Evolutionary conservation across 1,139 yeast species (phyloP).

Genomic region (Arxiozyma heterogenica): DNA sequence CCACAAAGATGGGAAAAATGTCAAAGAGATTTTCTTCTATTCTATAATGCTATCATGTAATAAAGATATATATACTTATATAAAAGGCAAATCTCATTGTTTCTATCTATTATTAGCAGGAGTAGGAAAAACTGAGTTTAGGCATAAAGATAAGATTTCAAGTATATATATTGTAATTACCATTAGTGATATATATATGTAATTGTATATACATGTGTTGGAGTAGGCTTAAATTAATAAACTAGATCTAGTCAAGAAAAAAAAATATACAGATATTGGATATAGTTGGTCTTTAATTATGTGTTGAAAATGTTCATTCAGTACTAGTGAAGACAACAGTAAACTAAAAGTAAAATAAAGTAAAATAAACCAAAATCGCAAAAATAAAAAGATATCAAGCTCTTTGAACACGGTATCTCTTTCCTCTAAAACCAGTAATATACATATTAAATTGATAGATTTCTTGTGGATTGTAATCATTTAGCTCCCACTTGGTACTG

Average conservation of each 20-base stretch:
- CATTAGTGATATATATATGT: background rate
- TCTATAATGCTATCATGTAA: slow-evolving; percentile 46
- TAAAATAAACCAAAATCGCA: too few relatives aligned
- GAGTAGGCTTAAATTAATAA: background rate
- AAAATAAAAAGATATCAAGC: background rate
- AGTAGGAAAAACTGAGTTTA: background rate
- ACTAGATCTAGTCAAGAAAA: background rate
- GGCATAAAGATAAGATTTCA: background rate
- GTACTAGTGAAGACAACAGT: background rate
- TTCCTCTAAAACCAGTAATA: slow-evolving; percentile 88
- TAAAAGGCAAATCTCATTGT: background rate
- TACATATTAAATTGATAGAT: slow-evolving; percentile 86
- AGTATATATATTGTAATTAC: background rate
- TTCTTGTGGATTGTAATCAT: slow-evolving; percentile 85
- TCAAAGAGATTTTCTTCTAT: slow-evolving; percentile 68
- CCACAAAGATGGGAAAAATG: slow-evolving; percentile 96
- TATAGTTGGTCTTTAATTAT: background rate
- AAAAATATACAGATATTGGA: background rate
- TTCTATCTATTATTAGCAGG: background rate
- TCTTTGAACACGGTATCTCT: slow-evolving; percentile 59
- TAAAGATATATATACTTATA: background rate
- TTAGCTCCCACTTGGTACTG: slow-evolving; percentile 88
- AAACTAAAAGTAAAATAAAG: too few relatives aligned
- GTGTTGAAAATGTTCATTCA: background rate
- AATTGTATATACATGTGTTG: background rate